A percentile compares a stretch with the other conserved stretches of the same genome.
Evolutionary conservation across 2,329 filamentous ascomycete genomes (phyloP).

Genomic region (Zymoseptoria ardabiliae): DNA sequence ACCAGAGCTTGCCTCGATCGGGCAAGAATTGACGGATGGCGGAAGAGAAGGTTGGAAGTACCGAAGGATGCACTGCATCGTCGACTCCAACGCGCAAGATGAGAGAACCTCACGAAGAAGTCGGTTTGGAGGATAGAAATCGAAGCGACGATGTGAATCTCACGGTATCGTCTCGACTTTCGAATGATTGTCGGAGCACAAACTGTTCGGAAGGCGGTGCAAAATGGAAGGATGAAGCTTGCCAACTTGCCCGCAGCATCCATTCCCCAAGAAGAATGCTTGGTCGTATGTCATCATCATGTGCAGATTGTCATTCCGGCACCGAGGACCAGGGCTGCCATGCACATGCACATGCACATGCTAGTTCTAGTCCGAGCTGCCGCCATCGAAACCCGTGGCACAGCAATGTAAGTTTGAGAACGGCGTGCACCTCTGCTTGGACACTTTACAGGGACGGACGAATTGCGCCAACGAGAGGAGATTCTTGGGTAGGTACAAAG

Average conservation of each 20-base stretch:
- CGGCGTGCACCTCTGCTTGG: neutral
- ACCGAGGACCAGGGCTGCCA: neutral
- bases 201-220: too few species aligned
- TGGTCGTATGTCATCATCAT: neutral
- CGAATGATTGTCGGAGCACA: too few species aligned
- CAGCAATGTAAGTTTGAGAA: neutral
- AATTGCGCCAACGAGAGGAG: neutral
- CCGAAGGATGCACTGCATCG: neutral
- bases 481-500: neutral
- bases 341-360: too few species aligned
- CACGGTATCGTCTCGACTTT: too few species aligned
- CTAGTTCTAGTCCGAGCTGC: neutral
- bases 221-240: too few species aligned
- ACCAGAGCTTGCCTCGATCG: neutral
- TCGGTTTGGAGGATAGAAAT: too few species aligned
- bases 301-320: neutral
- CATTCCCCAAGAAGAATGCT: neutral
- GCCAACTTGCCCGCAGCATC: too few species aligned
- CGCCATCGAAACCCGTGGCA: neutral
- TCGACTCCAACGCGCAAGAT: too few species aligned
- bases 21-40: neutral
- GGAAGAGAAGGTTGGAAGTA: too few species aligned
- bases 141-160: too few species aligned
- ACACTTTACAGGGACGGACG: neutral
- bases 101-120: too few species aligned